Conservation (phyloP, 805 yeast species). For the Pichia insulana region DNA sequence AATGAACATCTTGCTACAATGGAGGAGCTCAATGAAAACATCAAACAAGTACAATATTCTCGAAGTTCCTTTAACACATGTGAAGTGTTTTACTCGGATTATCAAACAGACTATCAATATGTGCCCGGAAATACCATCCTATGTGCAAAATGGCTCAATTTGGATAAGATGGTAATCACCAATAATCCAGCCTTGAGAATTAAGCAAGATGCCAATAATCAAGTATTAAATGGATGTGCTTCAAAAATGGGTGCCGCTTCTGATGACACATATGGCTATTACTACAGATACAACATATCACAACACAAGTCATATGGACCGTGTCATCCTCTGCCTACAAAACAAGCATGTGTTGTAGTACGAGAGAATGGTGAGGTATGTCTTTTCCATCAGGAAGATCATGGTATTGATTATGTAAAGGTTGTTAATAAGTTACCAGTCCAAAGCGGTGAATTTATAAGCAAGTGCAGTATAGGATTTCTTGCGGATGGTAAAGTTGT, state of each 20-base stretch:
- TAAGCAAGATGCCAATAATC: constrained; percentile 19
- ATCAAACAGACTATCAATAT: constrained; percentile 17
- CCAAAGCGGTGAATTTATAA: constrained; percentile 21
- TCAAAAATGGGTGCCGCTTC: constrained; percentile 29
- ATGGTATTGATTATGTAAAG: constrained; percentile 48
- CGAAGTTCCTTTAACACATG: constrained; percentile 28
- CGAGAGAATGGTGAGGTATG: constrained; percentile 53
- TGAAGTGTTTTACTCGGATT: constrained; percentile 42
- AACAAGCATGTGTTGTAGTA: constrained; percentile 63
- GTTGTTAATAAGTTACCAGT: constrained; percentile 23
- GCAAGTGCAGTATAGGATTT: constrained; percentile 44
- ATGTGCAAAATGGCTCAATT: constrained; percentile 63
- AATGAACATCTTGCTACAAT: constrained; percentile 21
- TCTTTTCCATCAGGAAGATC: constrained; percentile 58
- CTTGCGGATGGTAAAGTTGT: constrained; percentile 37
- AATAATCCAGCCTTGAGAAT: constrained; percentile 48
- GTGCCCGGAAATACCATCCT: constrained; percentile 28
- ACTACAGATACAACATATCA: constrained; percentile 47
- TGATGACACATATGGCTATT: constrained; percentile 25
- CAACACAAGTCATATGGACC: constrained; percentile 55
- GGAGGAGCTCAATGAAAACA: constrained; percentile 30
- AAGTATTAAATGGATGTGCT: constrained; percentile 28
- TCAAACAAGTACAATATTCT: constrained; percentile 31
- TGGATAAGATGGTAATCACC: constrained; percentile 57
- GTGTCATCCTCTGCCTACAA: constrained; percentile 57